Evolutionary conservation across 257 asterid species (phyloP).

Genomic region (Primulina tabacum): DNA sequence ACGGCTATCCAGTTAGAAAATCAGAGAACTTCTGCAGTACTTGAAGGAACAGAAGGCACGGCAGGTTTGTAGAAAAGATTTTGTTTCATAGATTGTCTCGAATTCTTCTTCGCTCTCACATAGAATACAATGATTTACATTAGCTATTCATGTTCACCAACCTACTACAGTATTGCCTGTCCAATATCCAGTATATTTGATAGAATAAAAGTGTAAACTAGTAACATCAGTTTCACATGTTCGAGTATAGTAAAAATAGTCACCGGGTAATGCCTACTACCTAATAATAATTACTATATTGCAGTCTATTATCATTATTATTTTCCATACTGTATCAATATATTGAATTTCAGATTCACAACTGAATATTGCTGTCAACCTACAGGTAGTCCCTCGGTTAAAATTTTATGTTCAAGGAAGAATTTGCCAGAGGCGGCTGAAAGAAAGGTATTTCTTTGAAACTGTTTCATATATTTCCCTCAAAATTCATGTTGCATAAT

Average conservation of each 20-base stretch:
- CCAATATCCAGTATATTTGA: no score
- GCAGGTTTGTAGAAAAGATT: slow-evolving; percentile 24
- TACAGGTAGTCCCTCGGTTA: slow-evolving; percentile 23
- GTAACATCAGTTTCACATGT: neutral
- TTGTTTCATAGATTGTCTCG: neutral
- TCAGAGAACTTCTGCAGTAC: slow-evolving; percentile 16
- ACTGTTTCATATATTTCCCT: neutral
- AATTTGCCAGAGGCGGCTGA: slow-evolving; percentile 20
- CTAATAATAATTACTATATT: no score
- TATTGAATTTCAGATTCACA: neutral
- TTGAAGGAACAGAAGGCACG: slow-evolving; percentile 17
- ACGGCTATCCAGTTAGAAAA: slow-evolving; percentile 17
- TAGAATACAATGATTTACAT: neutral
- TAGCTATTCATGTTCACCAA: no score
- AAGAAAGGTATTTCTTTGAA: slow-evolving; percentile 14
- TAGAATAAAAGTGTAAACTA: neutral
- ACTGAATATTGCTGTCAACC: slow-evolving; percentile 1
- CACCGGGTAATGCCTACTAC: no score
- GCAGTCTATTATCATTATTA: no score
- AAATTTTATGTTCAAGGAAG: slow-evolving; percentile 17
- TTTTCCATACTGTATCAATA: neutral
- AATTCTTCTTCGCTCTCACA: neutral
- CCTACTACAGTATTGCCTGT: no score
- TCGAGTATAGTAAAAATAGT: neutral
- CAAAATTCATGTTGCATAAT: neutral